Base-by-base conservation (phyloP, 257 asterid genomes). In the Cruciata laevipes region DNA sequence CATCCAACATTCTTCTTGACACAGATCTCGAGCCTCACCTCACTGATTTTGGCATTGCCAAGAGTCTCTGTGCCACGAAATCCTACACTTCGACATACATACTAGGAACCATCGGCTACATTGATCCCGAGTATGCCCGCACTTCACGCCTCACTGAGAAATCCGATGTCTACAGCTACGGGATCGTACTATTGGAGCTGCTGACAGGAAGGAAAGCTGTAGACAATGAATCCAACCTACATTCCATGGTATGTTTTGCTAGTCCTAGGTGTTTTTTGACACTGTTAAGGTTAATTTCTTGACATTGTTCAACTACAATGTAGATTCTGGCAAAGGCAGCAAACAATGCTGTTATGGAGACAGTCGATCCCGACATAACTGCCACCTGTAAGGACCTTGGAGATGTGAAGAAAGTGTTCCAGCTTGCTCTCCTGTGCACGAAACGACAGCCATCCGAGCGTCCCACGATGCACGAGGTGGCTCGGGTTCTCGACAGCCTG, bases 41-140 rank as follows among this genome's bases (percentile, higher is more conserved):
- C 49, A 87, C 97, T 0, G 97, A 90, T 75, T 93, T 93, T 38
- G 98, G 97, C 70, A 89, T 93, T 61, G 98, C 98, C 18, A 93
- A 93, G 84, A 85, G 80, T 69, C 60, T 93, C 9, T 88, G 97
- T 78, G n/a, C 82, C 3, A 82, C 97, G 0, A 90, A 87, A 73
- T 78, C 94, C 38, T 84, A 86, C 64, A 89, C 95, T n/a, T 89
- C 97, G 14, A 93, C 98, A 18, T 83, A 78, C 68, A 55, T 93
- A n/a, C 80, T 89, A 90, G 98, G 98, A 35, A 93, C 98, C 8
- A 90, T 93, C 18, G 98, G 98, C 51, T 93, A 93, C 73, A 87
- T 93, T 8, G 98, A 93, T 66, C 98, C 98, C 0, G 98, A 93
- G 76, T 93, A 93, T 59, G 98, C 98, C n/a, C 87, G 96, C 0